Conservation (phyloP, 2,329 filamentous ascomycete species). For the Hypoxylon sp. region DNA sequence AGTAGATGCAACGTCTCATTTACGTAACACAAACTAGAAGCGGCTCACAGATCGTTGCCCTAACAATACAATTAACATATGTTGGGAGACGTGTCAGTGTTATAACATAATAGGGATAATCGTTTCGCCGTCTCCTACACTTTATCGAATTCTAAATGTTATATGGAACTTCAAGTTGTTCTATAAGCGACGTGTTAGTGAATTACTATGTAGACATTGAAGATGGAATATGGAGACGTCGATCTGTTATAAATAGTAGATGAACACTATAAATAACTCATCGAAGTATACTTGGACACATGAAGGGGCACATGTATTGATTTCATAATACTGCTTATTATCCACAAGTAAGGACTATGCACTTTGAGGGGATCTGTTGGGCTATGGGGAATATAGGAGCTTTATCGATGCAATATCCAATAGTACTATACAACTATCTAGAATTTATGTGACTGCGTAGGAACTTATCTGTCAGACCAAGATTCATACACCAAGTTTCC, state of each 20-base stretch:
- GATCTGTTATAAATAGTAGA: not conserved
- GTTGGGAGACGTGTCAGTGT: not conserved
- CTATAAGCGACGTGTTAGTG: not conserved
- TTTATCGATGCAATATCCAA: too few relatives aligned
- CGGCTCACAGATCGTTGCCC: not conserved
- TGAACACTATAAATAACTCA: not conserved
- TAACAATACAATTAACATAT: not conserved
- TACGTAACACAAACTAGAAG: constrained; percentile 20
- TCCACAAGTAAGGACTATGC: too few relatives aligned
- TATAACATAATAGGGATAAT: not conserved
- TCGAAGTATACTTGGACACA: not conserved
- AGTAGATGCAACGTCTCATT: constrained; percentile 41
- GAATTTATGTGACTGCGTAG: too few relatives aligned
- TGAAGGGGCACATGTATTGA: too few relatives aligned
- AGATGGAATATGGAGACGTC: not conserved
- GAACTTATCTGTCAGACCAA: too few relatives aligned
- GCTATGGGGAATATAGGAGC: too few relatives aligned
- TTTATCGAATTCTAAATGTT: not conserved
- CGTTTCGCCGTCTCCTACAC: not conserved
- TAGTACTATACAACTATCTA: too few relatives aligned
- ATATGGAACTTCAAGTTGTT: not conserved
- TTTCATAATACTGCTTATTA: too few relatives aligned
- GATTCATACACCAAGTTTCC: too few relatives aligned
- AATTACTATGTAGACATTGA: not conserved
- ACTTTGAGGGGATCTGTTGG: too few relatives aligned